phyloP scores from a whole-genome alignment of 2,329 filamentous ascomycete species.

The Diplocarpon rosae region DNA sequence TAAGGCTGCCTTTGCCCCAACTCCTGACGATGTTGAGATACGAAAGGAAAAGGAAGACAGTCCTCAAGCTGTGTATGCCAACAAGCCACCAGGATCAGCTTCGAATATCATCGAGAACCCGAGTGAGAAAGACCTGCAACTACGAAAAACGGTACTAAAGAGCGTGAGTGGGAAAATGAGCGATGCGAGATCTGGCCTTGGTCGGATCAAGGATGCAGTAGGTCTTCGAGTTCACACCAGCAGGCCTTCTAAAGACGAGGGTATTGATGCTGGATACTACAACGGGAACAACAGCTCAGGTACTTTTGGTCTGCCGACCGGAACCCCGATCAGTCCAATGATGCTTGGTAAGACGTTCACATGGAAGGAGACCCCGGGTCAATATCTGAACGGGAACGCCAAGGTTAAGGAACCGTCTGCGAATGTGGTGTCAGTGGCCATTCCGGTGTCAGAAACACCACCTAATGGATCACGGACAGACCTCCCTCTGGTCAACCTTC shows the following conservation, averaged over 20 bases:
- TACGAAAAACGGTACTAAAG: conserved; percentile 61
- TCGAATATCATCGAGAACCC: conserved; percentile 37
- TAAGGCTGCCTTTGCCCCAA: conserved; percentile 39
- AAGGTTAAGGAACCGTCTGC: conserved; percentile 15
- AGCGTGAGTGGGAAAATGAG: conserved; percentile 68
- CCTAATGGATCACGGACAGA: conserved; percentile 9
- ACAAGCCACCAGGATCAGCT: conserved; percentile 35
- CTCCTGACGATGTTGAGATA: conserved; percentile 40
- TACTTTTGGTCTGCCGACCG: conserved; percentile 8
- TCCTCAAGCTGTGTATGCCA: conserved; percentile 33
- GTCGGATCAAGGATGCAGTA: conserved; percentile 77
- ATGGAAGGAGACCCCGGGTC: conserved; percentile 54
- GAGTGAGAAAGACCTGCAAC: conserved; percentile 43
- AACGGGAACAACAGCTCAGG: conserved; percentile 16
- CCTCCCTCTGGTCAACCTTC: conserved; percentile 2
- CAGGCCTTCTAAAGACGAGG: conserved; percentile 45
- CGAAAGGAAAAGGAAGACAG: conserved; percentile 34
- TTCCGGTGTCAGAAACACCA: conserved; percentile 10
- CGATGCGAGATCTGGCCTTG: conserved; percentile 72
- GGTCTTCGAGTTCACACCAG: conserved; percentile 42
- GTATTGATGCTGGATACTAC: conserved; percentile 17
- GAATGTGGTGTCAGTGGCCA: conserved; percentile 3
- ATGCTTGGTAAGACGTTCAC: conserved; percentile 43
- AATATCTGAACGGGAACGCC: conserved; percentile 34
- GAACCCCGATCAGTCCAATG: conserved; percentile 16